Evolutionary conservation across 371 early-diverging fungal genomes (phyloP), one percentile per base, ranked within the genome.

Genomic region (Circinella minor): DNA sequence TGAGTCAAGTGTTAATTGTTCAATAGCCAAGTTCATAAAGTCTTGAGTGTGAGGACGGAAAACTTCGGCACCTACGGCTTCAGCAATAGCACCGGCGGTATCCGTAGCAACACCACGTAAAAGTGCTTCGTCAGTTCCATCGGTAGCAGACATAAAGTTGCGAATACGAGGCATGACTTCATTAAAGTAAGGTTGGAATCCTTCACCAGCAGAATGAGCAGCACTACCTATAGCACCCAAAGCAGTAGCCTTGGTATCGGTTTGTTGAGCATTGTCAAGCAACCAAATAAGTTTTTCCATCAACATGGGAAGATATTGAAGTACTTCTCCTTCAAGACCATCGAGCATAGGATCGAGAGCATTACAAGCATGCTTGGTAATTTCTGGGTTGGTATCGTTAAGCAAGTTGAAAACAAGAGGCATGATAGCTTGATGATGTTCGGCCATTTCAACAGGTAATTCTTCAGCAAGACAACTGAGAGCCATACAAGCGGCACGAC

Each of bases 401-500:
- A 93, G 85, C 59, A 96, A 81, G 68, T 84, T 81, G 67, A 96
- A 91, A 10, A 96, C 85, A 34, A 91, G 74, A 15, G 96, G 96
- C 75, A 96, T 71, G 36, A 96, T 78, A 15, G 82, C 86, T 49
- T 91, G 88, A 71, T 96, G 96, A 66, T 92, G 85, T 64, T 81
- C 84, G 14, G 93, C 84, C 37, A 96, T 84, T 46, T 94, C 94
- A 20, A 83, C 86, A 46, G 88, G 90, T 68, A 96, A 85, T 59
- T 94, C 94, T 66, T 87, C 92, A 6, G 94, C 91, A 76, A 96
- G 82, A 60, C 90, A 83, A 46, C 92, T 88, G 60, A 96, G 82
- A 2, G 95, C 93, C 82, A 93, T 88, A 72, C 96, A 96, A 18
- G 95, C 93, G 37, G 94, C 94, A 27, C 91, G 88, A 70, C 95